Conservation (phyloP, 306 rosid genomes). For the Styphnolobium japonicum region DNA sequence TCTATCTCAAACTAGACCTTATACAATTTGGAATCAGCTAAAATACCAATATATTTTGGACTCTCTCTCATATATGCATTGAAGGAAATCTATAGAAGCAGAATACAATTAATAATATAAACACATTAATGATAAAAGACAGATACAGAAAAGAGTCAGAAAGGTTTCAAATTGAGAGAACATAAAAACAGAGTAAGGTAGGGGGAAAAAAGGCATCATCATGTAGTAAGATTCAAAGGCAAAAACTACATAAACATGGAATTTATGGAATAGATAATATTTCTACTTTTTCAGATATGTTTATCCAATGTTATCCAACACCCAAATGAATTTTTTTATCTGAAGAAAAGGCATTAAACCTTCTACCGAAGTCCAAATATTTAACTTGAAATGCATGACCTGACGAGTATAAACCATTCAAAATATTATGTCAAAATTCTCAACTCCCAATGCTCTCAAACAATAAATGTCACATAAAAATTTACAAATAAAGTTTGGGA, state of each 20-base stretch:
- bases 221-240: not conserved
- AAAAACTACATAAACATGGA: not conserved
- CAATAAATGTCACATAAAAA: not conserved
- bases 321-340: no score
- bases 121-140: not conserved
- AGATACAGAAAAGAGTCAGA: conserved; percentile 6
- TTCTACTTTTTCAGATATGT: not conserved
- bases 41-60: not conserved
- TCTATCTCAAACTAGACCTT: conserved; percentile 9
- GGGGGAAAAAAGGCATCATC: not conserved
- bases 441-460: conserved; percentile 1
- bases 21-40: not conserved
- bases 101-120: not conserved
- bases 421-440: conserved; percentile 7
- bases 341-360: conserved; percentile 14
- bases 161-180: conserved; percentile 13
- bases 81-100: not conserved
- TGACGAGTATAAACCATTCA: not conserved
- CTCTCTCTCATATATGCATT: not conserved
- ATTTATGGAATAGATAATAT: not conserved
- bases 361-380: not conserved
- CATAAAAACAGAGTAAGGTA: not conserved
- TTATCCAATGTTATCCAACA: not conserved
- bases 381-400: not conserved
- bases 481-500: not conserved